Base-by-base conservation (phyloP, 768 basidiomycete genomes). In the Termitomyces sp. region DNA sequence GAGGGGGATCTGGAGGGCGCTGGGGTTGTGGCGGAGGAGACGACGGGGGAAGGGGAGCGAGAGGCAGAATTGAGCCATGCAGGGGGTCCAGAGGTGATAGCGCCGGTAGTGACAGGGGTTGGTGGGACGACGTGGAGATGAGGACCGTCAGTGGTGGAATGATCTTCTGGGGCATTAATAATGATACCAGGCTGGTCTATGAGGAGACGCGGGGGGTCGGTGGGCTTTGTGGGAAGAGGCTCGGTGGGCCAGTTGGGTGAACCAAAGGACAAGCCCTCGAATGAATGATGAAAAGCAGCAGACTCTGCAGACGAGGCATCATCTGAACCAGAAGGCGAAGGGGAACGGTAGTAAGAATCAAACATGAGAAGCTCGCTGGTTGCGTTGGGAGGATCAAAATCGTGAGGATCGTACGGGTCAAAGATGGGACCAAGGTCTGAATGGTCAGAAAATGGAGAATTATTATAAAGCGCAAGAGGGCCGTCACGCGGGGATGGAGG, bases 61-160 rank as follows among this genome's bases (percentile, higher is more conserved):
- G 61, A n/a, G 6, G 22, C 24, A 3, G 43, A 26, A n/a, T n/a
- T n/a, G 3, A 64, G 60, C 63, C 63, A 64, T 6, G 44, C 34
- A 10, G 40, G 38, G 10, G 53, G 17, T 5, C 48, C 10, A 22
- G 51, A 74, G 10, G 71, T 69, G 37, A 71, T 71, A 26, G 72
- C 84, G 43, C 83, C 85, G n/a, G n/a, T n/a, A 57, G 79, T 81
- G 53, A 93, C 77, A 8, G 90, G 90, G 3, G 90, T 93, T 21
- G 90, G 88, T 41, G 90, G 90, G 7, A 91, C 88, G 58, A 93
- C 85, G 64, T 90, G 82, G 57, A 93, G 77, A 50, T 79, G 79
- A 0, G 87, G 88, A 0, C 85, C 83, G 17, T 71, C 69, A 3
- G 2, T 28, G 53, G 71, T 68, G 28, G 72, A 71, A 37, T 78